Conservation (phyloP, 805 yeast species). For the Ogataea nonfermentans region DNA sequence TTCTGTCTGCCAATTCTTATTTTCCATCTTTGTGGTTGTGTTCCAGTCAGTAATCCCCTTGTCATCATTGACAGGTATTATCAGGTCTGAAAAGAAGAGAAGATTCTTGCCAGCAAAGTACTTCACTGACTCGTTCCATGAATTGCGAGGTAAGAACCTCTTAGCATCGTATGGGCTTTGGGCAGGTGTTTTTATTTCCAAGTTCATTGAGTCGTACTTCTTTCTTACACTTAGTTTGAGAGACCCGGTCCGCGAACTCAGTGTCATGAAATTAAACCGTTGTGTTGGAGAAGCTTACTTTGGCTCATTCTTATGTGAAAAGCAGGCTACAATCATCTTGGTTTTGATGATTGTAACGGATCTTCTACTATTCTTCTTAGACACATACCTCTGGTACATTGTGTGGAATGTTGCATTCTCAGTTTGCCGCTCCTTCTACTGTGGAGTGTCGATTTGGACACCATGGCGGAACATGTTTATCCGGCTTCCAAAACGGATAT, state of each 20-base stretch:
- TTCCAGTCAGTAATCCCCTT: conserved; percentile 65
- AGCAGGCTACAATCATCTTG: conserved; percentile 58
- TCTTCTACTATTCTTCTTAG: conserved; percentile 68
- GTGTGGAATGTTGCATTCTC: conserved; percentile 76
- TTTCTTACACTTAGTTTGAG: conserved; percentile 69
- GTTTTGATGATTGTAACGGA: conserved; percentile 57
- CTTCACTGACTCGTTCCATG: conserved; percentile 61
- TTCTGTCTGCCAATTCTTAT: conserved; percentile 52
- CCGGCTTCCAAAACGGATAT: conserved; percentile 71
- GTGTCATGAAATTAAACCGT: conserved; percentile 48
- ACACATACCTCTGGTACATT: conserved; percentile 84
- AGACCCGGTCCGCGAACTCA: conserved; percentile 71
- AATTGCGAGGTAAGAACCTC: conserved; percentile 49
- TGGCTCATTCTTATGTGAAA: conserved; percentile 50
- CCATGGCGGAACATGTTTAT: conserved; percentile 85
- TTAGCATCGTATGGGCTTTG: conserved; percentile 69
- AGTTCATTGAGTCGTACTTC: conserved; percentile 75
- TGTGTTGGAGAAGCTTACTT: conserved; percentile 63
- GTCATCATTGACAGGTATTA: conserved; percentile 49
- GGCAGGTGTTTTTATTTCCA: conserved; percentile 63
- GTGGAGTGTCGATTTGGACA: conserved; percentile 82
- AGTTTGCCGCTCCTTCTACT: conserved; percentile 59
- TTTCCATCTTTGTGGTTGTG: conserved; percentile 52
- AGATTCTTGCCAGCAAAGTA: conserved; percentile 49
- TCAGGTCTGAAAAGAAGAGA: conserved; percentile 36